These are phyloP conservation scores for Diaporthe citri DNA, from an alignment of 2,329 filamentous ascomycete genomes.

Conservation along the genomic window DNA sequence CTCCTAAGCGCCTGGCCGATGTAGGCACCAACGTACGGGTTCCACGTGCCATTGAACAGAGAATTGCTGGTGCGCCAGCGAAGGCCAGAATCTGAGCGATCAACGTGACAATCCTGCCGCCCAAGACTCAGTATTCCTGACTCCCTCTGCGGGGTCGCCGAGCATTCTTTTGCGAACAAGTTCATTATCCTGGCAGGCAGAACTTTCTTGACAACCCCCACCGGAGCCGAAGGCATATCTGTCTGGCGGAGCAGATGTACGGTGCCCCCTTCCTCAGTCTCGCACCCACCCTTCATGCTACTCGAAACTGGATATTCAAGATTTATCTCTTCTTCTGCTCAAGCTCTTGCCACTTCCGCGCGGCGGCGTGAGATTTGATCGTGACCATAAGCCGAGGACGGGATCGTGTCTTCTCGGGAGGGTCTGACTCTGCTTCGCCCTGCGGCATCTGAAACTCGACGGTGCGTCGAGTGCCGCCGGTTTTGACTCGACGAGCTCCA, in stretches of 20 bases:
- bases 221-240: not conserved
- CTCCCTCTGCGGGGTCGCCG: not conserved
- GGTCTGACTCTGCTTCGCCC: not conserved
- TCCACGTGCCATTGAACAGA: not conserved
- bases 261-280: not conserved
- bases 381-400: not conserved
- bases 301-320: not conserved
- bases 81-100: not conserved
- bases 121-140: not conserved
- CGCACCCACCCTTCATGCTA: accelerated
- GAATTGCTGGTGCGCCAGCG: not conserved
- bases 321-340: not conserved
- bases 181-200: not conserved
- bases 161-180: not conserved
- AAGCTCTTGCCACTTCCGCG: not conserved
- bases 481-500: too few species aligned
- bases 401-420: not conserved
- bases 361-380: not conserved
- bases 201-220: not conserved
- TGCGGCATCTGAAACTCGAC: not conserved
- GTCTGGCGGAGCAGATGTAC: not conserved
- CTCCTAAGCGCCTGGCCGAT: too few species aligned
- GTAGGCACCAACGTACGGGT: too few species aligned
- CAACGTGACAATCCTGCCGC: not conserved
- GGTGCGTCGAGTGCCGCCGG: not conserved